A percentile compares a stretch with the other conserved stretches of the same genome.
Conservation (phyloP, 2,329 filamentous ascomycete genomes). For the Neobulgaria alba region DNA sequence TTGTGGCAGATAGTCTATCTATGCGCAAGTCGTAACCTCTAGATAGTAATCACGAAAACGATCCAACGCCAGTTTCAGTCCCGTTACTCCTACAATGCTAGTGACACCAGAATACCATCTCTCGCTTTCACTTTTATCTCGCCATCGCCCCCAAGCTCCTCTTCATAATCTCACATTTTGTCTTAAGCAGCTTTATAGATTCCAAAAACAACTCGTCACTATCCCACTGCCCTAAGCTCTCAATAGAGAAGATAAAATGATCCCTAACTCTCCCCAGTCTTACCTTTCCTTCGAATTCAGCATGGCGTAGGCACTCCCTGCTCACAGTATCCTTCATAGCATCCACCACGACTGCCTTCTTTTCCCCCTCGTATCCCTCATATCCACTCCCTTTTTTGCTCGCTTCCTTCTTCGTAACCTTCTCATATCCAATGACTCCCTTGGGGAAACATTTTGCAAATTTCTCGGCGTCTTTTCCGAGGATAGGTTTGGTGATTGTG, state of each 20-base stretch:
- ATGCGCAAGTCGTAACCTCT: constrained; percentile 8
- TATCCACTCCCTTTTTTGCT: constrained; percentile 52
- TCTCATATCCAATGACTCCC: constrained; percentile 77
- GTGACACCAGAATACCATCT: constrained; percentile 3
- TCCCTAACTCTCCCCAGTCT: constrained; percentile 83
- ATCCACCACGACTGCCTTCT: constrained; percentile 80
- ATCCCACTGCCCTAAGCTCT: constrained; percentile 91
- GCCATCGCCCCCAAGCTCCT: constrained; percentile 60
- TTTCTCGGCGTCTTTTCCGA: constrained; percentile 79
- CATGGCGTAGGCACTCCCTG: constrained; percentile 82
- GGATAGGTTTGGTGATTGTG: constrained; percentile 71
- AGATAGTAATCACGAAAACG: constrained; percentile 14
- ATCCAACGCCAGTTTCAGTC: constrained; percentile 21
- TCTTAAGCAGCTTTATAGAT: constrained; percentile 73
- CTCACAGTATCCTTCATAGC: constrained; percentile 93
- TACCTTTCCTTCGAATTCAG: constrained; percentile 92
- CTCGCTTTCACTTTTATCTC: constrained; percentile 22
- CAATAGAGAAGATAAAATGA: constrained; percentile 95
- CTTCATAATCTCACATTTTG: constrained; percentile 70
- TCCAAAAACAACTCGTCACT: constrained; percentile 92
- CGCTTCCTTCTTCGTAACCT: constrained; percentile 60
- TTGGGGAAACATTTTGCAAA: constrained; percentile 83
- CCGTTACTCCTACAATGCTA: constrained; percentile 26
- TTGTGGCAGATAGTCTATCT: constrained; percentile 8
- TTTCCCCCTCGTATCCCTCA: constrained; percentile 66